These are phyloP conservation scores for Triangularia verruculosa DNA, from an alignment of 2,329 filamentous ascomycete genomes.

Conservation along the genomic window DNA sequence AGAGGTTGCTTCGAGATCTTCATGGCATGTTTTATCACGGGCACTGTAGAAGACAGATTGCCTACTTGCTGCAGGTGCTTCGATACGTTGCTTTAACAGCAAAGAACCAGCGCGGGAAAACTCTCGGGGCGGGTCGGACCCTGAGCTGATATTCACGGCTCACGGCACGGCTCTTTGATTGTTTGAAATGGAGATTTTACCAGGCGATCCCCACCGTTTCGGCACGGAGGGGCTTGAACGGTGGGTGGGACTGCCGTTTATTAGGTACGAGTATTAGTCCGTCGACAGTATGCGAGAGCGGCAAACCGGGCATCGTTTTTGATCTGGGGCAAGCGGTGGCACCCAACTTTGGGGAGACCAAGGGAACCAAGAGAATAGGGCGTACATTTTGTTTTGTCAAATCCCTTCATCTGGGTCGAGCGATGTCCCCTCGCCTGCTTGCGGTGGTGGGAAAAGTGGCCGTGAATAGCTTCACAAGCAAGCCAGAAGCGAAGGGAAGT, in stretches of 20 bases:
- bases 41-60: background rate
- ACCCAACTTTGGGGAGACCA: no score
- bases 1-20: no score
- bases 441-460: background rate
- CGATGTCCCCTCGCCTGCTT: background rate
- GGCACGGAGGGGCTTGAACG: background rate
- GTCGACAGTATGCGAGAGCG: background rate
- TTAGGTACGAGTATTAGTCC: background rate
- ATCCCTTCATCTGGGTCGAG: background rate
- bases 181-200: background rate
- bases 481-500: background rate
- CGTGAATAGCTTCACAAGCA: no score
- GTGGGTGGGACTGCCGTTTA: background rate
- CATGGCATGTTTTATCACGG: background rate
- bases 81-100: background rate
- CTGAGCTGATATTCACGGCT: background rate
- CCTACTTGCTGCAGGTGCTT: background rate
- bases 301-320: background rate
- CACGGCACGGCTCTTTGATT: background rate
- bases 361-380: background rate
- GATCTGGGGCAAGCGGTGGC: background rate
- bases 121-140: background rate
- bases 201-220: no score
- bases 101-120: background rate
- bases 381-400: background rate